Base-by-base conservation (phyloP, 768 basidiomycete species). In the Plicaturopsis crispa region DNA sequence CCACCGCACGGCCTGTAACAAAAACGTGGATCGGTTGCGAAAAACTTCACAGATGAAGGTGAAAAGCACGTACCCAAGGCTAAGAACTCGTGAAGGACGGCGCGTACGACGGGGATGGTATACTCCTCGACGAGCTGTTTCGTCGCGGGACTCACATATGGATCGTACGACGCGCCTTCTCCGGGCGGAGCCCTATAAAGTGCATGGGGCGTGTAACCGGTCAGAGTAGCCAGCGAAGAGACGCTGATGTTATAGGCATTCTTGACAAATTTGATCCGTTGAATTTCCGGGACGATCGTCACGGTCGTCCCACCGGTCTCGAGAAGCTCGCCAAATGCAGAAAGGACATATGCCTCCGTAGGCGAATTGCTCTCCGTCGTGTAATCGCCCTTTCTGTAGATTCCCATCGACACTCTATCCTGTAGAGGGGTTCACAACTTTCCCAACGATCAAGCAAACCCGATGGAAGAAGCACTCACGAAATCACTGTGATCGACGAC, bases 221-320 rank as follows among this genome's bases (percentile, higher is more conserved):
- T 68, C 24, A 82, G 62, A 0, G 76, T 72, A 0, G 75, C 50
- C 37, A 70, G 58, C 6, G 72, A 67, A 2, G 75, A 69, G 45
- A 80, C 72, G 1, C 63, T 62, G 33, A 75, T 60, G 47, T 80
- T 82, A 78, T 73, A 80, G 33, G 79, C 65, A 46, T 80, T 80
- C 60, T 83, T 83, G 2, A 57, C 45, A 42, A 72, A 83, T 50
- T 80, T 81, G 44, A 62, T 53, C 10, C 77, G 65, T 48, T 79
- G 79, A n/a, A 81, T 74, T 45, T 81, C 75, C 13, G 73, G 63
- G 10, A 69, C 69, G 38, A 77, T 61, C 0, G 47, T 63, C 16
- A 70, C 53, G 0, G 64, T 61, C 26, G 62, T 69, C 4, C 77
- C 78, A 14, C 77, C 77, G 6, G 53, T 49, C 35, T 57, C 50